Evolutionary conservation across 495 filamentous ascomycete species (phyloP), one percentile per base, ranked within the genome.

Genomic region (Acidomyces sp.): DNA sequence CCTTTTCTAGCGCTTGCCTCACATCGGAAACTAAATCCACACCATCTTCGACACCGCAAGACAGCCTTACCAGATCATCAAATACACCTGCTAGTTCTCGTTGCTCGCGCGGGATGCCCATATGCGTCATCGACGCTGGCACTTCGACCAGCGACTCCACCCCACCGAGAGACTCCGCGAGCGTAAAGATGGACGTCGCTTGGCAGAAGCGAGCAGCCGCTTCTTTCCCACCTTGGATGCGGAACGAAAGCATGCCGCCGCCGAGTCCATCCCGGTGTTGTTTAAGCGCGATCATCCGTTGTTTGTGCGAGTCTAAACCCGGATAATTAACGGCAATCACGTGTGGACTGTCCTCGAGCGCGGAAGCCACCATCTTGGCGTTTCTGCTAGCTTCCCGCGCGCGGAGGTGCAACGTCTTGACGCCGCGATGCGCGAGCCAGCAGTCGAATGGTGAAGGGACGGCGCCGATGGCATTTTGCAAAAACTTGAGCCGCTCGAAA

Each of bases 361-460:
- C 75, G 18, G 65, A 49, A 6, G 92, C 87, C 30, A 99, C 72
- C 20, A 74, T 67, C 2, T 72, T 76, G 17, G 86, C 90, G 61
- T 96, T 96, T 43, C 64, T 68, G 40, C 72, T 78, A 3, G 92
- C 82, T 58, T 92, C 82, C 33, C 78, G 73, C 3, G 82, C 90
- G 38, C 90, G 82, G 23, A 99, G 69, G 63, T 99, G 90, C 22
- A 99, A 74, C 4, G 90, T 99, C 69, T 99, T 99, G 40, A 93
- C 71, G 45, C 90, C 90, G 49, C 90, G 78, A 64, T 99, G 92
- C n/a, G 90, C 92, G 41, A 99, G 82, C 88, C 88, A 99, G 66
- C 77, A 87, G 68, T 99, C 90, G 55, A 99, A 99, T 15, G 90
- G 67, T 1, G 84, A 88, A 4, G 90, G 90, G 1, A 96, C 79